phyloP scores from a whole-genome alignment of 306 rosid species.

The Medicago lupulina region DNA sequence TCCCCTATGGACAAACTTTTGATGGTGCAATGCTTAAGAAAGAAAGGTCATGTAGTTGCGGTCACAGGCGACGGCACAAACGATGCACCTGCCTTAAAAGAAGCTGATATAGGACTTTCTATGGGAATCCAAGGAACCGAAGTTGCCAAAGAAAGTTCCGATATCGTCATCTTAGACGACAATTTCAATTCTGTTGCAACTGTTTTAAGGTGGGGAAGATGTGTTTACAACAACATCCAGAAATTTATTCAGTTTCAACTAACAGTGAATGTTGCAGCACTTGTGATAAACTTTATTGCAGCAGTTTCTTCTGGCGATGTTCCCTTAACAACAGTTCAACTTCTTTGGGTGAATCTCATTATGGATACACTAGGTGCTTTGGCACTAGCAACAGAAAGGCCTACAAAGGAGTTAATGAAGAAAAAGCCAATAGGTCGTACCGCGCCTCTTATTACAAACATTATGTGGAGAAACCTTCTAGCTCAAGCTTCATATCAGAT shows the following conservation, averaged over 20 bases:
- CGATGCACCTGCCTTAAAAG: constrained; percentile 87
- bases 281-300: constrained; percentile 84
- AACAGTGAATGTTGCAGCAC: constrained; percentile 89
- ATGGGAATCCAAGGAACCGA: constrained; percentile 96
- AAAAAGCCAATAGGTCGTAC: constrained; percentile 80
- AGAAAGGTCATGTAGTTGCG: constrained; percentile 82
- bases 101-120: constrained; percentile 90
- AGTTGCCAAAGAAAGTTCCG: constrained; percentile 93
- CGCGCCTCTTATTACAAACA: constrained; percentile 75
- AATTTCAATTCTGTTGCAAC: constrained; percentile 82
- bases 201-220: constrained; percentile 85
- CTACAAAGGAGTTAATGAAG: constrained; percentile 79
- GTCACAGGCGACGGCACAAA: constrained; percentile 95
- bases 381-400: constrained; percentile 88
- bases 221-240: constrained; percentile 89
- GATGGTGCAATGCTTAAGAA: constrained; percentile 81
- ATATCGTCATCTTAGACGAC: constrained; percentile 84
- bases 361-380: constrained; percentile 93
- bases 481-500: constrained; percentile 79
- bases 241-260: constrained; percentile 89
- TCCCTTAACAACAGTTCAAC: constrained; percentile 84
- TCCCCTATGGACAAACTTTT: constrained; percentile 84
- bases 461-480: constrained; percentile 93
- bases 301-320: constrained; percentile 90
- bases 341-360: constrained; percentile 89